Evolutionary conservation across 352 stramenopile species (phyloP), one percentile per base, ranked within the genome.

Genomic region (Phytophthora sansomeana): DNA sequence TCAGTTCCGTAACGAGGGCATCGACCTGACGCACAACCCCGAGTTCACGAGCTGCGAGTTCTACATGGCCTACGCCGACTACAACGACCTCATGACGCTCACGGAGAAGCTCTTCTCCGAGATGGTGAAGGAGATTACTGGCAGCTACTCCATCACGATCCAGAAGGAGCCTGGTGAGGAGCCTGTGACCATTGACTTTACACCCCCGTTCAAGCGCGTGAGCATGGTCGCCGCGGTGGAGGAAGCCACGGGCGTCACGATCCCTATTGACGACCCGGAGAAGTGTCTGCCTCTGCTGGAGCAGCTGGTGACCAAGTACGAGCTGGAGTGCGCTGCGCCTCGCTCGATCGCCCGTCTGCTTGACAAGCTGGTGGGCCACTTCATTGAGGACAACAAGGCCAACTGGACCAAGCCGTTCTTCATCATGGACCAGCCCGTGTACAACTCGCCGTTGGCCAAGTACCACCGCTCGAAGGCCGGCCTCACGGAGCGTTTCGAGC

Each of bases 1-100:
- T 11, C 98, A 99, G 72, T 99, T 99, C 80, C 96, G 98, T 53
- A 99, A 99, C 77, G 98, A 99, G 78, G 97, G 98, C 47, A 97
- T 99, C 42, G 97, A 97, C 36, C 89, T 97, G 14, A 94, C 96
- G 53, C 98, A 99, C 86, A 99, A 99, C 90, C 97, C 97, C 1
- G 98, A 99, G 78, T 99, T 99, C 67, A 99, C 98, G 9, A 98
- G 92, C 50, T 95, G 98, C 58, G 98, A 99, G 83, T 91, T 99
- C 48, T 99, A 99, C 89, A 93, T 98, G 87, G 96, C 97, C 1
- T 99, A 99, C 78, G 96, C 96, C 0, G 97, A 99, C 85, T 99
- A 99, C 83, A 87, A 98, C 67, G 95, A 99, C 74, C 92, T 99
- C 84, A 99, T 99, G 93, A 86, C 63, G n/a, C 80, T 98, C 72